These are phyloP conservation scores for Vitis cinerea DNA, from an alignment of 164 flowering plant genomes.

Conservation along the genomic window DNA sequence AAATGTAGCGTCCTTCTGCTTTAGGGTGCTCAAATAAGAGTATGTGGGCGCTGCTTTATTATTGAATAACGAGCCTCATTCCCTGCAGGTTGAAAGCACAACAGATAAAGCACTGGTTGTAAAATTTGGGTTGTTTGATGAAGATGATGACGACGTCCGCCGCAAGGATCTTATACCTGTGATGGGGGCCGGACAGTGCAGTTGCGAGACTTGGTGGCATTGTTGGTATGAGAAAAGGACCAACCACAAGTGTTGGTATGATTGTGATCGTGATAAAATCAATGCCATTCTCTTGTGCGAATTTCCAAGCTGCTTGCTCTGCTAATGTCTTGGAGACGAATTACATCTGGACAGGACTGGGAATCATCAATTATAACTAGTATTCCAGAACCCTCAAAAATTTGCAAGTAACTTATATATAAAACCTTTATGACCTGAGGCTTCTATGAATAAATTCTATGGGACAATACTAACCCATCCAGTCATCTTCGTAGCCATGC, in stretches of 20 bases:
- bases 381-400: too few species aligned
- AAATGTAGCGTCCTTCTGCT: too few species aligned
- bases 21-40: too few species aligned
- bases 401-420: too few species aligned
- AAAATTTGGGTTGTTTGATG: neutral
- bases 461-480: conserved; percentile 41
- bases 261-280: conserved; percentile 52
- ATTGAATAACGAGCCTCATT: conserved; percentile 68
- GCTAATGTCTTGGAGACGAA: conserved; percentile 65
- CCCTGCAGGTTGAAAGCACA: conserved; percentile 31
- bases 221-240: conserved; percentile 53
- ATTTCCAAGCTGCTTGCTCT: conserved; percentile 59
- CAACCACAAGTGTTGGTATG: conserved; percentile 61
- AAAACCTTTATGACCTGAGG: too few species aligned
- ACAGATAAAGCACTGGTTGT: too few species aligned
- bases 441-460: too few species aligned
- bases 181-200: conserved; percentile 52
- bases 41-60: conserved; percentile 34
- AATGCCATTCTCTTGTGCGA: conserved; percentile 45
- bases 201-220: conserved; percentile 71
- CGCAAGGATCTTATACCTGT: conserved; percentile 27
- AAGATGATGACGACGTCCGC: neutral
- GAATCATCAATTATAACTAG: too few species aligned
- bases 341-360: conserved; percentile 43
- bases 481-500: conserved; percentile 47